Percentiles rank a stretch among this genome's conserved stretches.
Evolutionary conservation across 352 stramenopile genomes (phyloP).

Genomic region (Phytophthora macrochlamydospora): DNA sequence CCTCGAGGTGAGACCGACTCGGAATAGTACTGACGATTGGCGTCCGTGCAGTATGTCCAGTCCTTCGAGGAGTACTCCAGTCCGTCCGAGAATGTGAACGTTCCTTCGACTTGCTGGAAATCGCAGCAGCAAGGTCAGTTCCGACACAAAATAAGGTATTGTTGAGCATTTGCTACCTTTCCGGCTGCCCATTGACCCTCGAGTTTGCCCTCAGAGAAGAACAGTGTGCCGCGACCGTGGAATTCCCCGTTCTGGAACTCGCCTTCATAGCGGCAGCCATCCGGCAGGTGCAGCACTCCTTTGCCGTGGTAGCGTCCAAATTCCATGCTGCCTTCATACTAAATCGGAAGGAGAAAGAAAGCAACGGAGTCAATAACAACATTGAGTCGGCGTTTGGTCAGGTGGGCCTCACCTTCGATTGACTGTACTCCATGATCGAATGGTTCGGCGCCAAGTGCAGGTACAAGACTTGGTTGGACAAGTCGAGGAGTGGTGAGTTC

Average conservation of each 20-base stretch:
- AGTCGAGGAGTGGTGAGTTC: background rate
- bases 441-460: background rate
- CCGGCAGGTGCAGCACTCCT: slow-evolving; percentile 55
- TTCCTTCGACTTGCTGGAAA: slow-evolving; percentile 67
- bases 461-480: background rate
- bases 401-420: slow-evolving; percentile 22
- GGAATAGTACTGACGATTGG: slow-evolving; percentile 73
- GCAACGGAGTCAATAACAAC: background rate
- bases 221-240: slow-evolving; percentile 75
- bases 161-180: slow-evolving; percentile 43
- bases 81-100: slow-evolving; percentile 80
- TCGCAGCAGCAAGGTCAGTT: background rate
- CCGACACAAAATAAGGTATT: background rate
- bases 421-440: slow-evolving; percentile 34
- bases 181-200: slow-evolving; percentile 72
- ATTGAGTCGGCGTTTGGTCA: background rate
- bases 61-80: slow-evolving; percentile 63
- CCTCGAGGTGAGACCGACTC: slow-evolving; percentile 61
- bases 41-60: slow-evolving; percentile 70
- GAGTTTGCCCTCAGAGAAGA: slow-evolving; percentile 69
- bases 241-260: slow-evolving; percentile 85
- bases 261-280: slow-evolving; percentile 79
- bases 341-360: background rate
- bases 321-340: slow-evolving; percentile 65
- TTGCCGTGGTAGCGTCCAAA: slow-evolving; percentile 71